Percentiles rank a stretch among this genome's conserved stretches.
These are phyloP conservation scores for Kluyveromyces aestuarii DNA, from an alignment of 805 yeast species.

Conservation along the genomic window DNA sequence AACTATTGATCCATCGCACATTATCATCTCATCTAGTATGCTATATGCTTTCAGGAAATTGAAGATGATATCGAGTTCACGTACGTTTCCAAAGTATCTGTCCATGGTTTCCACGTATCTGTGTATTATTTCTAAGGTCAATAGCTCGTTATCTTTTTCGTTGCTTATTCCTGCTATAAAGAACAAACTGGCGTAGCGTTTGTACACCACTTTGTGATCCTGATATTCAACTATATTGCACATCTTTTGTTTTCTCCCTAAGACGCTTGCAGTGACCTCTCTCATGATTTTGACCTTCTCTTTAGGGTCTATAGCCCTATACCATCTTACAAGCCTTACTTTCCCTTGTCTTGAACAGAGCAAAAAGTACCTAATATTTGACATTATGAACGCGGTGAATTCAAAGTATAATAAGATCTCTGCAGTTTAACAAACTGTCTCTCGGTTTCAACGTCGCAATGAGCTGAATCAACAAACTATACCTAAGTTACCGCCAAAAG, in stretches of 20 bases:
- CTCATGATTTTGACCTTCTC: slow-evolving; percentile 77
- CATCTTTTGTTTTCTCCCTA: slow-evolving; percentile 86
- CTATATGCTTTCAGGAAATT: slow-evolving; percentile 92
- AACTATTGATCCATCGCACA: slow-evolving; percentile 74
- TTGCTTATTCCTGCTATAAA: slow-evolving; percentile 68
- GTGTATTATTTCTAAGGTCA: slow-evolving; percentile 80
- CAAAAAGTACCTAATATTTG: slow-evolving; percentile 59
- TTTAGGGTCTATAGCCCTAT: slow-evolving; percentile 68
- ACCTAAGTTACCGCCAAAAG: no score
- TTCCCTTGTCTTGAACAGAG: slow-evolving; percentile 92
- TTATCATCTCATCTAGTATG: slow-evolving; percentile 77
- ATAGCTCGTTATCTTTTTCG: slow-evolving; percentile 62
- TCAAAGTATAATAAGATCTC: neutral
- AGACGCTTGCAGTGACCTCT: slow-evolving; percentile 78
- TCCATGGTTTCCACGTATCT: slow-evolving; percentile 96
- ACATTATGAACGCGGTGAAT: slow-evolving; percentile 12
- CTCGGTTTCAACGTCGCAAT: no score
- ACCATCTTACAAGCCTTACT: slow-evolving; percentile 91
- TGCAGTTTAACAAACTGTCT: no score
- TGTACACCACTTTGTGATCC: slow-evolving; percentile 68
- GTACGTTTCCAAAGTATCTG: slow-evolving; percentile 87
- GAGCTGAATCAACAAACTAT: no score
- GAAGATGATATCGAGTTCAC: slow-evolving; percentile 93
- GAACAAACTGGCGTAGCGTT: slow-evolving; percentile 88
- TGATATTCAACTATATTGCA: slow-evolving; percentile 87